phyloP scores from a whole-genome alignment of 176 grass and related monocot species.

The Oryza punctata region DNA sequence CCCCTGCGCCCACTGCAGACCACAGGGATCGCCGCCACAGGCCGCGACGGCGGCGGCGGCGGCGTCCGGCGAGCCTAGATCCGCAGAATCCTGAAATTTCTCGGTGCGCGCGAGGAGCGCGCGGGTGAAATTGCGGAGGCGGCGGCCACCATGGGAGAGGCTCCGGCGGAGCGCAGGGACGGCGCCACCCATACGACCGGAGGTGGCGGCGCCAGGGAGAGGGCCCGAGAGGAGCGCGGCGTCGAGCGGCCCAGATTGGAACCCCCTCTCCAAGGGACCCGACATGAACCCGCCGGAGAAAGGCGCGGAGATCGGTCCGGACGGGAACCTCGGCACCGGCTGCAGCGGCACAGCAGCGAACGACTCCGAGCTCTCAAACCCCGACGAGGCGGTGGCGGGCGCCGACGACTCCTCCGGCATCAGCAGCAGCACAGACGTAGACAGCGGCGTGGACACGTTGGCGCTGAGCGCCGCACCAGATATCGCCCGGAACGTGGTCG shows the following conservation, averaged over 20 bases:
- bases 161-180: constrained; percentile 59
- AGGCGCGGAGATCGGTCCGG: constrained; percentile 65
- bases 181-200: background rate
- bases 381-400: constrained; percentile 28
- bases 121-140: constrained; percentile 44
- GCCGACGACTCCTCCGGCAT: constrained; percentile 38
- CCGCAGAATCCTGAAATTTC: background rate
- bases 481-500: constrained; percentile 69
- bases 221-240: constrained; percentile 68
- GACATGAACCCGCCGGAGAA: constrained; percentile 56
- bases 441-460: constrained; percentile 89
- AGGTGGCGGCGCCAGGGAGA: constrained; percentile 41
- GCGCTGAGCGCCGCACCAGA: constrained; percentile 72
- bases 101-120: constrained; percentile 42
- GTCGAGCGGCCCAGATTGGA: constrained; percentile 81
- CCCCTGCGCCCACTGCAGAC: constrained; percentile 87
- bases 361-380: constrained; percentile 84
- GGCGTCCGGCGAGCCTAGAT: constrained; percentile 34
- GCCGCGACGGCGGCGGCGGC: constrained; percentile 36
- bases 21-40: constrained; percentile 21
- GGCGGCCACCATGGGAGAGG: constrained; percentile 66
- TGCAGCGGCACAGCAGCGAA: constrained; percentile 83
- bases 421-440: constrained; percentile 53
- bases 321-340: constrained; percentile 66
- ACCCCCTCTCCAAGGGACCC: constrained; percentile 63